Percentiles rank a stretch among this genome's conserved stretches.
These are phyloP conservation scores for Berberis vulgaris DNA, from an alignment of 164 flowering plant genomes.

Conservation along the genomic window DNA sequence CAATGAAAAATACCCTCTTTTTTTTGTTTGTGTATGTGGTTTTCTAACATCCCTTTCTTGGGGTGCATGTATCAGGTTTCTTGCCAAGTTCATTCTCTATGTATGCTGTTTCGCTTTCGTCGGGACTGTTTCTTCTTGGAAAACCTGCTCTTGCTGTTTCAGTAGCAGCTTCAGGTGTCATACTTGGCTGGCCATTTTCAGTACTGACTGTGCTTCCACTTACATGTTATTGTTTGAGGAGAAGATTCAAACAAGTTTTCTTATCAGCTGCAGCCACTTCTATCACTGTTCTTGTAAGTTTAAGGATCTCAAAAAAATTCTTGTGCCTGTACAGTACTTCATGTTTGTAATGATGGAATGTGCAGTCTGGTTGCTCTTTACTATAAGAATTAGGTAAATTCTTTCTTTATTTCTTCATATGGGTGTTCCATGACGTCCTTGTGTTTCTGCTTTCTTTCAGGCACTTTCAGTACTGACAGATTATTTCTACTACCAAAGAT, in stretches of 20 bases:
- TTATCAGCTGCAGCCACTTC: conserved; percentile 60
- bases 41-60: neutral
- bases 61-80: conserved; percentile 50
- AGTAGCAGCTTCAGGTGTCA: conserved; percentile 73
- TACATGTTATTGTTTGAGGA: conserved; percentile 50
- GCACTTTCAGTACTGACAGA: conserved; percentile 63
- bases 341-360: no score
- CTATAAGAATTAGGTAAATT: no score
- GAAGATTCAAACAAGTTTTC: conserved; percentile 60
- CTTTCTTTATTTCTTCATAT: no score
- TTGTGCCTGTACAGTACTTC: neutral
- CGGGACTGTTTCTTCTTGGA: conserved; percentile 73
- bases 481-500: conserved; percentile 54
- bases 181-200: conserved; percentile 98
- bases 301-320: neutral
- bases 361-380: no score
- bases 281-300: conserved; percentile 62
- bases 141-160: conserved; percentile 74
- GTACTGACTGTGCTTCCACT: conserved; percentile 78
- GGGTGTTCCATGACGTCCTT: neutral
- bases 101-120: conserved; percentile 88
- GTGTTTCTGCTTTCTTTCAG: conserved; percentile 31
- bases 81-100: conserved; percentile 97
- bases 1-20: no score
- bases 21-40: neutral